Percentiles rank a stretch among this genome's conserved stretches.
Evolutionary conservation across 345 rosid species (phyloP).

Genomic region (Eucalyptus decipiens): DNA sequence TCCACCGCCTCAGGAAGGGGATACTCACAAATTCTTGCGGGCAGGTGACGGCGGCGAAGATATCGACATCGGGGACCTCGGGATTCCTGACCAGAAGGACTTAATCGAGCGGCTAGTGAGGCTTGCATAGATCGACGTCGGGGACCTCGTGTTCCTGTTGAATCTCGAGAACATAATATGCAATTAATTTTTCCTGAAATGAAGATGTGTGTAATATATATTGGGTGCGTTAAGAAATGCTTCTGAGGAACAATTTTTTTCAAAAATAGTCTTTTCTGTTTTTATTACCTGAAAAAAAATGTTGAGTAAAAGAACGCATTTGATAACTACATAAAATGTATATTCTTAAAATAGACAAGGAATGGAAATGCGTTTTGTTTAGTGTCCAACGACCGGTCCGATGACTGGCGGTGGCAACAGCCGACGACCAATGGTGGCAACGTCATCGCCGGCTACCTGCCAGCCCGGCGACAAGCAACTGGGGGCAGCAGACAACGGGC

Average conservation of each 20-base stretch:
- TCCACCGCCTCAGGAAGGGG: conserved; percentile 21
- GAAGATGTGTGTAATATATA: background rate
- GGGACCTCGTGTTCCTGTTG: background rate
- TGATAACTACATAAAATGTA: too few relatives aligned
- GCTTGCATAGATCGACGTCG: conserved; percentile 6
- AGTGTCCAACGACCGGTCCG: rapidly evolving
- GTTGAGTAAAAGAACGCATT: too few relatives aligned
- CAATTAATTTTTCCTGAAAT: background rate
- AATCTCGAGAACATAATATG: conserved; percentile 6
- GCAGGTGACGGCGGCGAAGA: background rate
- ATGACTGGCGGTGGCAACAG: rapidly evolving
- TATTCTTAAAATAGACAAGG: too few relatives aligned
- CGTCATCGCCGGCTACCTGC: rapidly evolving
- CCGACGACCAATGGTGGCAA: too few relatives aligned
- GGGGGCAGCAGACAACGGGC: rapidly evolving
- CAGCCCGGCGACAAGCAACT: rapidly evolving
- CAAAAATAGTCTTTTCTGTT: too few relatives aligned
- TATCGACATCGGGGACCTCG: background rate
- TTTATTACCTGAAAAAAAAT: rapidly evolving
- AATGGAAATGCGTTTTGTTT: too few relatives aligned
- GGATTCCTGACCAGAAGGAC: background rate
- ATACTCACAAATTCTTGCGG: conserved; percentile 1
- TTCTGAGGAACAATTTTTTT: too few relatives aligned
- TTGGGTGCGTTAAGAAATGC: rapidly evolving
- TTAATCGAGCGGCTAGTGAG: conserved; percentile 12